A percentile compares a stretch with the other conserved stretches of the same genome.
These are phyloP conservation scores for Solanum tarapatanum DNA, from an alignment of 257 asterid species.

Conservation along the genomic window DNA sequence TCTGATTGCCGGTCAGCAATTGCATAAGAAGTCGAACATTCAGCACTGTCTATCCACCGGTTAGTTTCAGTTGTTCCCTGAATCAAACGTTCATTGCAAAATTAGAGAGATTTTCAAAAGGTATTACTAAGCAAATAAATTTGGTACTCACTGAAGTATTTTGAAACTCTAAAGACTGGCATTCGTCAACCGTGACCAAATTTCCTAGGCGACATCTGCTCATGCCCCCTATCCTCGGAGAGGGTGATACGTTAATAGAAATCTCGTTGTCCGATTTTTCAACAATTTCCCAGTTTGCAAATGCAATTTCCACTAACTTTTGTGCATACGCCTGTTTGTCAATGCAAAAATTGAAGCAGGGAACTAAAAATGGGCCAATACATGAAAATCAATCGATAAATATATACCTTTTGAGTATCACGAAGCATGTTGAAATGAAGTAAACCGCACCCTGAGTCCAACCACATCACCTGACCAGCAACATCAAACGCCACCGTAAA, in stretches of 20 bases:
- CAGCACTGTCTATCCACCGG: not conserved
- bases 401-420: no score
- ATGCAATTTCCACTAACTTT: not conserved
- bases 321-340: not conserved
- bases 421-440: no score
- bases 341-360: not conserved
- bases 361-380: not conserved
- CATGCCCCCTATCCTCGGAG: no score
- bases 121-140: no score
- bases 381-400: not conserved
- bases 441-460: no score
- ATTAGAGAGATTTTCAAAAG: not conserved
- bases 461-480: no score
- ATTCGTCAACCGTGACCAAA: not conserved
- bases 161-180: not conserved
- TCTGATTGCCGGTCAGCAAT: not conserved
- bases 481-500: no score
- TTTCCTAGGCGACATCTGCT: no score
- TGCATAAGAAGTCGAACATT: not conserved
- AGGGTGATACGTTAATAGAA: no score
- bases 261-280: no score
- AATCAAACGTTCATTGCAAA: not conserved
- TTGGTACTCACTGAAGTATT: not conserved
- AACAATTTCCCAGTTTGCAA: not conserved
- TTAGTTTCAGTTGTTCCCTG: not conserved